Conservation (phyloP, 176 grass and related monocot genomes). For the Puccinellia tenuiflora region DNA sequence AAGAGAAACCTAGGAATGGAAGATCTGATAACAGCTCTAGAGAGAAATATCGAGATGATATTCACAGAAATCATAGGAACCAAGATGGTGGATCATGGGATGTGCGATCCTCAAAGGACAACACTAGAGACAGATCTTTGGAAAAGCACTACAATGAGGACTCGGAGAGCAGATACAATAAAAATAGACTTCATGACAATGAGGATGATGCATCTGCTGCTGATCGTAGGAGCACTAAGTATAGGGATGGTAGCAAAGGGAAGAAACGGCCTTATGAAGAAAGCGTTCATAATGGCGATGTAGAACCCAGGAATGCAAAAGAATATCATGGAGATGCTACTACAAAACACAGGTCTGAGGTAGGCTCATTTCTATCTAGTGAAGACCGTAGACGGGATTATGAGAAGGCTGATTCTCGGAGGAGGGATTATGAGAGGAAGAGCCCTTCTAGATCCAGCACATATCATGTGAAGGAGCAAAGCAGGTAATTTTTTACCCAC, state of each 20-base stretch:
- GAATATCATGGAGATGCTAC: conserved; percentile 13
- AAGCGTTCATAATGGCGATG: neutral
- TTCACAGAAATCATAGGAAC: conserved; percentile 28
- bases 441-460: conserved; percentile 23
- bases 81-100: conserved; percentile 20
- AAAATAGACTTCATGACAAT: conserved; percentile 14
- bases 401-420: conserved; percentile 38
- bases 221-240: conserved; percentile 16
- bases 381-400: conserved; percentile 23
- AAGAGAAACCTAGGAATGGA: conserved; percentile 32
- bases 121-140: conserved; percentile 22
- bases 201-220: conserved; percentile 11
- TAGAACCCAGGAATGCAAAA: conserved; percentile 25
- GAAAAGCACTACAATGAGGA: conserved; percentile 28
- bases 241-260: conserved; percentile 38
- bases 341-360: conserved; percentile 22
- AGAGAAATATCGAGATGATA: conserved; percentile 22
- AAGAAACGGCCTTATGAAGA: conserved; percentile 43
- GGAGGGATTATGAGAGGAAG: conserved; percentile 28
- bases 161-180: conserved; percentile 25
- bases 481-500: conserved; percentile 28
- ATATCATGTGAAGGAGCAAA: conserved; percentile 29
- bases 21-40: conserved; percentile 28
- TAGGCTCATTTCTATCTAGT: conserved; percentile 13
- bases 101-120: conserved; percentile 18